Evolutionary conservation across 2,329 filamentous ascomycete genomes (phyloP), one percentile per base, ranked within the genome.

Genomic region (Elsinoe fawcettii): DNA sequence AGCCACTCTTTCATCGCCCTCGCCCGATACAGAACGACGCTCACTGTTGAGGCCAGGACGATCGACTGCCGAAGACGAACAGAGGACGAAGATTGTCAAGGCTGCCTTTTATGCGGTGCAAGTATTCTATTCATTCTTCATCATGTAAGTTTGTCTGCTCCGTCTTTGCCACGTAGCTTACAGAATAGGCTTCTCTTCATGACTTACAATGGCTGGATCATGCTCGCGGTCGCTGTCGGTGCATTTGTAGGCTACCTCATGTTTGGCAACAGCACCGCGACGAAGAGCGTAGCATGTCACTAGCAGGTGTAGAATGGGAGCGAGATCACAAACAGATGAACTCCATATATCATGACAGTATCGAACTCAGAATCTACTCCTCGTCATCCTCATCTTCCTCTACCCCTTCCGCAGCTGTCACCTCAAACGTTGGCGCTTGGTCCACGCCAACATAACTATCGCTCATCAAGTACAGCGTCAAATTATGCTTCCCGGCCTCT

Each of bases 191-290:
- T 99, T 60, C 75, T 99, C 20, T 99, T 99, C 74, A 99, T 99
- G 93, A 99, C 93, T n/a, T 99, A 99, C 75, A 99, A 99, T 67
- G 93, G 93, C 58, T 95, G 88, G 85, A 85, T 99, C 64, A 99
- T 99, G 93, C 73, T 95, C 63, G 82, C 92, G 2, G 91, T 97
- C 14, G 87, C 87, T 0, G 76, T 95, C 8, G 93, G 93, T 14
- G 91, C 92, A 0, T 95, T 95, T 63, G 72, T 95, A 44, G 93
- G 93, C 43, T 96, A 95, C 69, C 69, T 96, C 60, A 66, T 86
- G 44, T 99, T 96, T 74, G 87, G 88, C 14, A 80, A 83, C 57
- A 77, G 84, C 1, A 80, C 83, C 55, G 81, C 86, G 6, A 85
- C 85, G 25, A 96, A 95, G 78, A 86, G 90, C 61, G 90, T 89